A percentile compares a stretch with the other conserved stretches of the same genome.
These are phyloP conservation scores for Cercospora beticola DNA, from an alignment of 2,329 filamentous ascomycete species.

Conservation along the genomic window DNA sequence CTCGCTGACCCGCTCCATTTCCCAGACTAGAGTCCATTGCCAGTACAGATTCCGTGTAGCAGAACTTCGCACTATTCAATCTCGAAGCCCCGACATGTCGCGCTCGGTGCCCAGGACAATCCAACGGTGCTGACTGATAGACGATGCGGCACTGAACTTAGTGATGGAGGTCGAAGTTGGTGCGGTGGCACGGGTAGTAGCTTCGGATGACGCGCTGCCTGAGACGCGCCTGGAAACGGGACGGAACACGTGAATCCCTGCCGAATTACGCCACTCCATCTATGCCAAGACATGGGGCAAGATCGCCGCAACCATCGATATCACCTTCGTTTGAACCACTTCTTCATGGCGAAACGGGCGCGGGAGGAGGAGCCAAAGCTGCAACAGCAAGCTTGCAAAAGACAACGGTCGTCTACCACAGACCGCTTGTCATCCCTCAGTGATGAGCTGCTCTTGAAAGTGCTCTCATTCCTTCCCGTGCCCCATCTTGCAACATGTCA, in stretches of 20 bases:
- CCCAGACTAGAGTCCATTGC: not conserved
- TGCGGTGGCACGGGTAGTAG: not conserved
- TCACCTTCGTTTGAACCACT: not conserved
- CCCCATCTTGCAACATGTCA: conserved; percentile 65
- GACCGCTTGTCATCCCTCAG: conserved; percentile 74
- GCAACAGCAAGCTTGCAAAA: conserved; percentile 45
- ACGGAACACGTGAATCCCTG: not conserved
- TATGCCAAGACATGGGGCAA: not conserved
- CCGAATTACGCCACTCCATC: not conserved
- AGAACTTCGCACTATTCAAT: not conserved
- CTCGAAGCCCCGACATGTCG: conserved; percentile 5
- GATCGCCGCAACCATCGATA: not conserved
- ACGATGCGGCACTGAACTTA: not conserved
- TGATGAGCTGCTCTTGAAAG: conserved; percentile 82
- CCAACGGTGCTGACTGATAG: not conserved
- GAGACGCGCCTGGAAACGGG: not conserved
- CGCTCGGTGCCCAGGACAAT: not conserved
- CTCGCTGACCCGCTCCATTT: not conserved
- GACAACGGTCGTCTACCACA: conserved; percentile 40
- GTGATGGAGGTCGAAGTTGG: not conserved
- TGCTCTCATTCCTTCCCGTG: conserved; percentile 74
- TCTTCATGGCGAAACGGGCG: conserved; percentile 41
- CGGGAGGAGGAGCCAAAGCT: conserved; percentile 33
- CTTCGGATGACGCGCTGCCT: not conserved
- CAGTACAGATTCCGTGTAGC: not conserved